These are phyloP conservation scores for Silene latifolia DNA, from an alignment of 148 eudicot species.

Conservation along the genomic window DNA sequence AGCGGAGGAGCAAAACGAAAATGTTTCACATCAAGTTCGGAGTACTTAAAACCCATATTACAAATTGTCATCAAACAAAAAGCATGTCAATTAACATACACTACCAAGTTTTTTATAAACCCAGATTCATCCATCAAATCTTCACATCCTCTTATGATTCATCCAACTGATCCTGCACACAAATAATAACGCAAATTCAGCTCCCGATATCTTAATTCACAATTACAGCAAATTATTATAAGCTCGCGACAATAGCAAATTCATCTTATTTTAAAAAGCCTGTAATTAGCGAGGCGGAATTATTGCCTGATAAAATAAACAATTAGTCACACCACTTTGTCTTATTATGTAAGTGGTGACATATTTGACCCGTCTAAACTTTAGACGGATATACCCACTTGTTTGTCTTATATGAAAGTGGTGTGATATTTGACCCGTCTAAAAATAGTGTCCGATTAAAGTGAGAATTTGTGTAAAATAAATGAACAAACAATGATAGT, in stretches of 20 bases:
- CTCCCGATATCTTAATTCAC: neutral
- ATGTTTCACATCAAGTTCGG: neutral
- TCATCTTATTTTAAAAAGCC: neutral
- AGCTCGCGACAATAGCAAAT: neutral
- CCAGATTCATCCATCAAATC: constrained; percentile 12
- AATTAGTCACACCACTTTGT: too few species aligned
- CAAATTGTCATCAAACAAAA: constrained; percentile 21
- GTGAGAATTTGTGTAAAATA: too few species aligned
- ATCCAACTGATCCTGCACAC: constrained; percentile 39
- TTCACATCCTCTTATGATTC: constrained; percentile 31
- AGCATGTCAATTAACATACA: constrained; percentile 10
- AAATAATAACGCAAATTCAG: neutral
- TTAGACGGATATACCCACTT: too few species aligned
- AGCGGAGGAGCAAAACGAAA: neutral
- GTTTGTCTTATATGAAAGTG: too few species aligned
- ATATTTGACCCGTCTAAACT: too few species aligned
- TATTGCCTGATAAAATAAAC: neutral
- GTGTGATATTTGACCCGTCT: too few species aligned
- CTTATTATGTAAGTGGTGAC: too few species aligned
- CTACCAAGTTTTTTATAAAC: constrained; percentile 11
- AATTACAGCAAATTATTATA: neutral
- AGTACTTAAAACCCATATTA: constrained; percentile 16
- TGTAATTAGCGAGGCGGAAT: neutral
- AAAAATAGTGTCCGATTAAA: too few species aligned
- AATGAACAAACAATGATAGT: neutral